A percentile compares a stretch with the other conserved stretches of the same genome.
Evolutionary conservation across 2,329 filamentous ascomycete species (phyloP).

Genomic region (Fusarium circinatum): DNA sequence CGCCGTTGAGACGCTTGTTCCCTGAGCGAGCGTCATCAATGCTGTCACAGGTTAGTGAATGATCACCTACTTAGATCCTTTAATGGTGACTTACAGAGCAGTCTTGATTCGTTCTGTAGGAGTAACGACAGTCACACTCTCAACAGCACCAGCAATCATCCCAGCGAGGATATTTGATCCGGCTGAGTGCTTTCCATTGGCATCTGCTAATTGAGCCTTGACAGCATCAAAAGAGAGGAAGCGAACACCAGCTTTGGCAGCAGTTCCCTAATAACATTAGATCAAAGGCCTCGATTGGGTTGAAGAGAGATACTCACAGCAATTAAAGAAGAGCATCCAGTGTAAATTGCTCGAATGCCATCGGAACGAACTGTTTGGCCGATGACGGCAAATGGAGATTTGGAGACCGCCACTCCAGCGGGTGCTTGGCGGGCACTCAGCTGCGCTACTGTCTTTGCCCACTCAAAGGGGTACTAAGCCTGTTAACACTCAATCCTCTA

Average conservation of each 20-base stretch:
- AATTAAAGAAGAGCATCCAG: constrained; percentile 69
- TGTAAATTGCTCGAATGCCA: constrained; percentile 68
- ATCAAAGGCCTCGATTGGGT: rapidly evolving
- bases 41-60: constrained; percentile 46
- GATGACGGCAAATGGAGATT: constrained; percentile 69
- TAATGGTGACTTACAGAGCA: constrained; percentile 53
- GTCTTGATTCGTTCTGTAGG: constrained; percentile 77
- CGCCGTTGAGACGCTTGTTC: constrained; percentile 44
- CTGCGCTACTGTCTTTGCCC: constrained; percentile 73
- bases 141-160: constrained; percentile 70
- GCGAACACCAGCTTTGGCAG: constrained; percentile 72
- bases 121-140: constrained; percentile 72
- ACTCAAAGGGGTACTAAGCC: constrained; percentile 71
- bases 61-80: too few relatives aligned
- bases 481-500: background rate
- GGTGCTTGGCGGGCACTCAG: constrained; percentile 48
- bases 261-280: constrained; percentile 55
- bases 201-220: constrained; percentile 65
- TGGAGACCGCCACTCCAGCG: constrained; percentile 34
- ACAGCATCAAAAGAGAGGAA: constrained; percentile 75
- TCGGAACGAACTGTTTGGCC: constrained; percentile 64
- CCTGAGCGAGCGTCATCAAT: constrained; percentile 51
- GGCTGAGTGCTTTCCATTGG: constrained; percentile 66
- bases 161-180: constrained; percentile 69
- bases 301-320: constrained; percentile 44